Evolutionary conservation across 2,329 filamentous ascomycete genomes (phyloP), one percentile per base, ranked within the genome.

Genomic region (Lithohypha guttulata): DNA sequence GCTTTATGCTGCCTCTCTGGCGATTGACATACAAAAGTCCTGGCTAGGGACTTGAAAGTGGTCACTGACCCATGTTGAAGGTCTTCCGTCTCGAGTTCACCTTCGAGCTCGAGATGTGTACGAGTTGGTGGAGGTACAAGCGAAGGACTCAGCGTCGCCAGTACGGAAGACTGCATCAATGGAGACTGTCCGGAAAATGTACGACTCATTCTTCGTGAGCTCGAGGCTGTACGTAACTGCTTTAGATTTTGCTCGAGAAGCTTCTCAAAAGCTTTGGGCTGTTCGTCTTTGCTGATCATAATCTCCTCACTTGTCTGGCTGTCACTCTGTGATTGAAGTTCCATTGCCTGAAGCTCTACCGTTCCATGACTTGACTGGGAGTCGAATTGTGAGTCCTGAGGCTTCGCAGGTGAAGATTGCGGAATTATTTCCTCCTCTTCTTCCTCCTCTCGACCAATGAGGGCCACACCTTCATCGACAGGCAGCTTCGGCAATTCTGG

Each of bases 181-280:
- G 29, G 25, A 3, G 46, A 42, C 13, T 39, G 43, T 5, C 25
- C 18, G 7, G 35, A 40, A 27, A 49, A 43, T 6, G 42, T 42
- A 15, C 33, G 28, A 26, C 13, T 25, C 22, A 15, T 9, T 2
- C 10, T 21, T 31, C 27, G 25, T 3, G 35, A 17, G 14, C 18
- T 20, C 6, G 35, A 8, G 4, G 29, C 34, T 11, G 55, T 54
- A 22, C 60, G 62, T 43, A 62, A 60, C 19, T 53, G 55, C 22
- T 53, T 47, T 34, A 62, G 52, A 42, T 61, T 58, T 38, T 55
- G 55, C 8, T 59, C 55, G 15, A 62, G 48, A 17, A 60, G 57
- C 39, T 57, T 51, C 11, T 53, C 50, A 34, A 61, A 62, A 27
- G 53, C 46, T 7, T 50, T 42, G 9, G 48, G 42, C 27, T 49